These are phyloP conservation scores for Euphorbia lathyris DNA, from an alignment of 345 rosid genomes.

Conservation along the genomic window DNA sequence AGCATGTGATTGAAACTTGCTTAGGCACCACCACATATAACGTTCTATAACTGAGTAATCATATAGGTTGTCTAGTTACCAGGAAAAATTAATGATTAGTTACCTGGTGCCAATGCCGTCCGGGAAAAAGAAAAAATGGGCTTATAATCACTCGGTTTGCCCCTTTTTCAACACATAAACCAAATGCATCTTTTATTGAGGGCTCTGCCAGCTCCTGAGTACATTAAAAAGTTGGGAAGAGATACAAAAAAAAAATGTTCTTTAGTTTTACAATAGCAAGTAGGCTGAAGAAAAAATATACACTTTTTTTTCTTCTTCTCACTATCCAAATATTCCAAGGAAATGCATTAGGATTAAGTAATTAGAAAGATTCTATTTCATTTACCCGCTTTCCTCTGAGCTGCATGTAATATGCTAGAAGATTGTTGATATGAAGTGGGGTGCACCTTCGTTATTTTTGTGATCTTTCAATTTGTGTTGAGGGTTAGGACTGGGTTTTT, in stretches of 20 bases:
- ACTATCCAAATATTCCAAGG: constrained; percentile 2
- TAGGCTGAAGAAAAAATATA: neutral
- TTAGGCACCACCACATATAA: neutral
- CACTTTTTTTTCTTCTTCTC: too few relatives aligned
- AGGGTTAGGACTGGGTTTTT: neutral
- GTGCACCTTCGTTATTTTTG: neutral
- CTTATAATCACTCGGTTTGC: constrained; percentile 77
- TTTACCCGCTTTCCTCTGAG: neutral
- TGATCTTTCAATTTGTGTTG: neutral
- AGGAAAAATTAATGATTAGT: constrained; percentile 14
- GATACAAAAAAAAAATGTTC: neutral
- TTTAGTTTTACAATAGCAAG: neutral
- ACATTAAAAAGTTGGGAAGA: constrained; percentile 11
- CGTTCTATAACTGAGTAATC: neutral
- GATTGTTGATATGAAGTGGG: neutral
- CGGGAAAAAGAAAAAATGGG: constrained; percentile 92
- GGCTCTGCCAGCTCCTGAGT: constrained; percentile 86
- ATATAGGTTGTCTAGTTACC: constrained; percentile 5
- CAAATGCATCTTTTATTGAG: constrained; percentile 74
- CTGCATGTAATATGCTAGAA: neutral
- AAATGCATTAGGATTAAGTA: neutral
- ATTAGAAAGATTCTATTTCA: neutral
- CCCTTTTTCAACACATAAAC: constrained; percentile 68
- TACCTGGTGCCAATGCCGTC: constrained; percentile 95
- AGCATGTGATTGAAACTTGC: neutral